Conservation (phyloP, 306 rosid species). For the Corylus americana region DNA sequence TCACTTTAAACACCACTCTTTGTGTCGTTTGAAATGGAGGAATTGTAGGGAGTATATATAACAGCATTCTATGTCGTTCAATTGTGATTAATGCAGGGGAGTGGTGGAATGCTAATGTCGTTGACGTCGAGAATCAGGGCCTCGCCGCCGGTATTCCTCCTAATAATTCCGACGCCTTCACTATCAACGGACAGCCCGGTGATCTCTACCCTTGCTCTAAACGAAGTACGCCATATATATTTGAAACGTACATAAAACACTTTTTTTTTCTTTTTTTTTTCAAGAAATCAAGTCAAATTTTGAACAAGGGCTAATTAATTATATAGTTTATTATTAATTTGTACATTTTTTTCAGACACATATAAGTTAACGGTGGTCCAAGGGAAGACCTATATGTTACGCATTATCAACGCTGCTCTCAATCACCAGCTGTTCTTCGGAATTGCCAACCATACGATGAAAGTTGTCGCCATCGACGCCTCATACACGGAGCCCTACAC, state of each 20-base stretch:
- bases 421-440: slow-evolving; percentile 61
- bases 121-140: slow-evolving; percentile 38
- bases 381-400: slow-evolving; percentile 57
- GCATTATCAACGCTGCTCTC: slow-evolving; percentile 65
- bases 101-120: slow-evolving; percentile 69
- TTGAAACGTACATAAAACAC: too few species aligned
- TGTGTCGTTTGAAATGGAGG: too few species aligned
- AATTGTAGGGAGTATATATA: too few species aligned
- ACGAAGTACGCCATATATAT: slow-evolving; percentile 27
- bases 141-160: slow-evolving; percentile 23
- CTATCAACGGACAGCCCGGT: slow-evolving; percentile 71
- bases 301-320: too few species aligned
- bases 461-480: slow-evolving; percentile 65
- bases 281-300: too few species aligned
- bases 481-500: slow-evolving; percentile 44
- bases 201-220: slow-evolving; percentile 51
- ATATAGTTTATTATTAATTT: not conserved
- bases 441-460: slow-evolving; percentile 63
- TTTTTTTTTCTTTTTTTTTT: too few species aligned
- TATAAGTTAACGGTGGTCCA: slow-evolving; percentile 39
- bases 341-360: slow-evolving; percentile 21
- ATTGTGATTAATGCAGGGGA: slow-evolving; percentile 45
- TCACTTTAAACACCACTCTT: too few species aligned
- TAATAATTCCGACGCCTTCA: slow-evolving; percentile 43
- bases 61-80: too few species aligned